phyloP scores from a whole-genome alignment of 345 rosid genomes.

The Boechera divaricarpa region DNA sequence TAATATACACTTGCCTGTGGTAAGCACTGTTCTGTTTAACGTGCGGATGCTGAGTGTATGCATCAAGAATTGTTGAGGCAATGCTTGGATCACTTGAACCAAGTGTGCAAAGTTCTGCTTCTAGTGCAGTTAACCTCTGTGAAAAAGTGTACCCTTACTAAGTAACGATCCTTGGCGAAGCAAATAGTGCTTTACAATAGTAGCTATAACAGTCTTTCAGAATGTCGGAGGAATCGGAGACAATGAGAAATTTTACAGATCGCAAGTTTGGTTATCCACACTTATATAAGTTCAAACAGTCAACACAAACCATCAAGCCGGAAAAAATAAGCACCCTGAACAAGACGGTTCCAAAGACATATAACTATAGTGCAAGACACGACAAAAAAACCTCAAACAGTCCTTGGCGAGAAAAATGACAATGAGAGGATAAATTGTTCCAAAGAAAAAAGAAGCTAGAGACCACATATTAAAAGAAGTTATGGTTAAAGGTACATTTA shows the following conservation, averaged over 20 bases:
- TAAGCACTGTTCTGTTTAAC: constrained; percentile 62
- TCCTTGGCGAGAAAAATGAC: constrained; percentile 6
- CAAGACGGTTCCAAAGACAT: neutral
- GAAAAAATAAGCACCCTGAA: neutral
- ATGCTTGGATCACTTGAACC: constrained; percentile 54
- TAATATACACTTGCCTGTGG: constrained; percentile 51
- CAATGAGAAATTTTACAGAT: neutral
- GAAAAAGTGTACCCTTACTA: neutral
- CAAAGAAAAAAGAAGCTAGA: neutral
- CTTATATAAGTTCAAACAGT: neutral
- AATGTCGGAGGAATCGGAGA: constrained; percentile 9
- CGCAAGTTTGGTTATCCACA: neutral
- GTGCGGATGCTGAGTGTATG: constrained; percentile 54
- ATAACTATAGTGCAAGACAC: neutral
- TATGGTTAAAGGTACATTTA: too few relatives aligned
- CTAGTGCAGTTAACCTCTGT: constrained; percentile 66
- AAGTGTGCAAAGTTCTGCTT: constrained; percentile 54
- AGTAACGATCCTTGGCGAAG: neutral
- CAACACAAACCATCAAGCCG: neutral
- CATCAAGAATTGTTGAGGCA: constrained; percentile 57
- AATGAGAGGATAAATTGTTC: neutral
- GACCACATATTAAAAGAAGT: too few relatives aligned
- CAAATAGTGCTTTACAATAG: neutral
- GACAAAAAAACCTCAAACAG: neutral
- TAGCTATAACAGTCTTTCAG: constrained; percentile 4